phyloP scores from a whole-genome alignment of 116 monocot genomes.

The Thalassia testudinum region DNA sequence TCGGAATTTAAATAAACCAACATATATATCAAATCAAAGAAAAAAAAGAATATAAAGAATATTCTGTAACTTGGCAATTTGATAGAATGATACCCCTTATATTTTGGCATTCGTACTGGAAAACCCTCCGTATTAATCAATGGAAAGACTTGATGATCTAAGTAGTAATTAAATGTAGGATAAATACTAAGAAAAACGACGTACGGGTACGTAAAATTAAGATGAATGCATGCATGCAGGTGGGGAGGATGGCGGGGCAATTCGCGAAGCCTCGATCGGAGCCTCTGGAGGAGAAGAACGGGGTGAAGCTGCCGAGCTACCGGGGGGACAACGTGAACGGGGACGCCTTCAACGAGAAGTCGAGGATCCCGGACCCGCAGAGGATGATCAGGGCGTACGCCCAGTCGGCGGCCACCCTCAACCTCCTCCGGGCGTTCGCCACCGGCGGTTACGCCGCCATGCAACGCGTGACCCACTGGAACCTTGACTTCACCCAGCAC shows the following conservation, averaged over 20 bases:
- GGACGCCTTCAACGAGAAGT: slow-evolving; percentile 66
- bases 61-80: no score
- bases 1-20: no score
- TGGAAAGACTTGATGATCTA: no score
- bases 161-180: no score
- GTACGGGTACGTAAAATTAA: no score
- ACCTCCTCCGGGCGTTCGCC: slow-evolving; percentile 75
- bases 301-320: slow-evolving; percentile 87
- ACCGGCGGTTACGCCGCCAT: slow-evolving; percentile 91
- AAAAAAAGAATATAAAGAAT: no score
- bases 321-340: slow-evolving; percentile 83
- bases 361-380: slow-evolving; percentile 67
- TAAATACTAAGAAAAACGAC: no score
- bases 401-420: slow-evolving; percentile 73
- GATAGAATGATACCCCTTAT: no score
- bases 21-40: no score
- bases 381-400: slow-evolving; percentile 79
- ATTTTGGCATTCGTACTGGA: no score
- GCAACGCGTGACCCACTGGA: slow-evolving; percentile 95
- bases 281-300: slow-evolving; percentile 56
- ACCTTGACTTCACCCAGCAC: slow-evolving; percentile 86
- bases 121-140: no score
- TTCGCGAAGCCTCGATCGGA: slow-evolving; percentile 85
- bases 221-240: no score
- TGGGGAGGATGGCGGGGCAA: slow-evolving; percentile 90